phyloP scores from a whole-genome alignment of 192 early-diverging fungal species.

The Coemansia sp. region DNA sequence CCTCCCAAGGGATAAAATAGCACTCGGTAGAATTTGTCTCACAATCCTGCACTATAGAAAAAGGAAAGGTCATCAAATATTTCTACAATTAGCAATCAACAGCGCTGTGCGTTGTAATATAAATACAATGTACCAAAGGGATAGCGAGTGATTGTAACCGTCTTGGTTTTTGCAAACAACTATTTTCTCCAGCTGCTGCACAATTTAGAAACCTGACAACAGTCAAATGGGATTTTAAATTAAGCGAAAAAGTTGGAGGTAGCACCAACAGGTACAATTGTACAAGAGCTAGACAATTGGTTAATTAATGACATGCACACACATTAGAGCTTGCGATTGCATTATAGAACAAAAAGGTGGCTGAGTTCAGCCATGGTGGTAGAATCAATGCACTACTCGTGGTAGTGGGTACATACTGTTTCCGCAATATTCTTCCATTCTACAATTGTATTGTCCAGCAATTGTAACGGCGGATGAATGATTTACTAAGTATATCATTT shows the following conservation, averaged over 20 bases:
- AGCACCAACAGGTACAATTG: neutral
- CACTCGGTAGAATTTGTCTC: conserved; percentile 1
- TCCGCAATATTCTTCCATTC: neutral
- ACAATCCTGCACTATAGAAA: neutral
- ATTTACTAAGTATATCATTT: neutral
- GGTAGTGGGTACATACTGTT: neutral
- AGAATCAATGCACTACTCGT: neutral
- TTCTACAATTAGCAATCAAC: conserved; percentile 20
- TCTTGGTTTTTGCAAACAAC: no score
- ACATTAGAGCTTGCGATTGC: neutral
- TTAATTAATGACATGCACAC: neutral
- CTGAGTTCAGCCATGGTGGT: neutral
- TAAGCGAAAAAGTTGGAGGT: neutral
- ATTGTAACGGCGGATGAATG: neutral
- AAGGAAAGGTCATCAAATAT: neutral
- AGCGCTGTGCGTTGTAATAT: neutral
- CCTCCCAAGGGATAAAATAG: neutral
- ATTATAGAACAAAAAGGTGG: neutral
- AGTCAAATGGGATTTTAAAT: neutral
- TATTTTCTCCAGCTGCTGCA: no score
- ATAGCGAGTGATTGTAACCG: no score
- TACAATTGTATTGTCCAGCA: conserved; percentile 3
- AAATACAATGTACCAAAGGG: neutral
- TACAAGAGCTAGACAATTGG: neutral
- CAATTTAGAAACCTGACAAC: neutral